Conservation (phyloP, 1,284 basidiomycete species). For the Sporisorium sorghi region DNA sequence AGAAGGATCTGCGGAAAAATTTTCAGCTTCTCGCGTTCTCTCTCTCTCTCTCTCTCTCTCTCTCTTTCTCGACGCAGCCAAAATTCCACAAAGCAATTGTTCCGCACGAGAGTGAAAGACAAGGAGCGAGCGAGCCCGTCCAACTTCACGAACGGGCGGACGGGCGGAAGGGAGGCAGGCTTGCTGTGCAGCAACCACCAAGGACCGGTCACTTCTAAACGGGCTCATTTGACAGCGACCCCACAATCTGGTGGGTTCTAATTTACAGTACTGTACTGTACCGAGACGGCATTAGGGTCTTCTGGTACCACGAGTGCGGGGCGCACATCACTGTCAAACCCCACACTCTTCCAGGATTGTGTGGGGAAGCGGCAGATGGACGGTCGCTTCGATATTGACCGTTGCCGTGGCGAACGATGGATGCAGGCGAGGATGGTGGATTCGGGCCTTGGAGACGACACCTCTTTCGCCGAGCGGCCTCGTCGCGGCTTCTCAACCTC, state of each 20-base stretch:
- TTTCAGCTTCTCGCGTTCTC: neutral
- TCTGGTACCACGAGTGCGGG: conserved; percentile 24
- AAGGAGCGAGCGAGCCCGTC: neutral
- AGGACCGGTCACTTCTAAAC: conserved; percentile 17
- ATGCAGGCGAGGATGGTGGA: neutral
- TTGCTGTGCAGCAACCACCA: too few species aligned
- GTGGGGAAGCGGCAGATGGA: conserved; percentile 8
- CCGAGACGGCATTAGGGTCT: conserved; percentile 11
- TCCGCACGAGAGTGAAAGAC: conserved; percentile 3
- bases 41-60: neutral
- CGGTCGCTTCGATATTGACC: conserved; percentile 3
- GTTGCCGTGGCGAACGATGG: neutral
- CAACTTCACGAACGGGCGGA: neutral
- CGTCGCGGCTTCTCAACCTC: conserved; percentile 9
- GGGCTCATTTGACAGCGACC: conserved; percentile 10
- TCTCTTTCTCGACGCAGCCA: neutral
- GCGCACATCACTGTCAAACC: conserved; percentile 7
- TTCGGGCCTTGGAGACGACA: conserved; percentile 12
- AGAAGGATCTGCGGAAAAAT: neutral
- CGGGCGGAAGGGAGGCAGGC: neutral
- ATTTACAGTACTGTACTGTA: too few species aligned
- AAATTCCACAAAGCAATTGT: neutral
- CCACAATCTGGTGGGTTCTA: conserved; percentile 26
- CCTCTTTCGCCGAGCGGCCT: conserved; percentile 23
- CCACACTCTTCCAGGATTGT: neutral